Evolutionary conservation across 768 basidiomycete genomes (phyloP).

Genomic region (Trametes cubensis): DNA sequence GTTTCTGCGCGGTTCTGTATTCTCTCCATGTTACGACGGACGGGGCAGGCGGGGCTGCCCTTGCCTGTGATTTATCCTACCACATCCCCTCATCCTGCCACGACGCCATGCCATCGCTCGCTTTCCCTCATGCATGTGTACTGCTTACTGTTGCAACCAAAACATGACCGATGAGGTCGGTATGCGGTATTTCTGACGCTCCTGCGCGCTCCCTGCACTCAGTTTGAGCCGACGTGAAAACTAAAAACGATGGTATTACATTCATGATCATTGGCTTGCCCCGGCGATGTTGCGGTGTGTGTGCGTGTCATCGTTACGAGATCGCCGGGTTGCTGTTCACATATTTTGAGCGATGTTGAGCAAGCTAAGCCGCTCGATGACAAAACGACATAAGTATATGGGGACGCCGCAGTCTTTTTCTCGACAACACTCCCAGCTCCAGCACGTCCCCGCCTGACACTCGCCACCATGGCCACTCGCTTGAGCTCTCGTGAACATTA

Average conservation of each 20-base stretch:
- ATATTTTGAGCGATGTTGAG: too few relatives aligned
- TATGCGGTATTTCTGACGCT: slow-evolving; percentile 25
- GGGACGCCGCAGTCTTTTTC: too few relatives aligned
- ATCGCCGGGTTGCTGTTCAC: too few relatives aligned
- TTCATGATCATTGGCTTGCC: too few relatives aligned
- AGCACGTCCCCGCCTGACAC: background rate
- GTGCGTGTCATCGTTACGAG: too few relatives aligned
- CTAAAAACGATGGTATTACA: too few relatives aligned
- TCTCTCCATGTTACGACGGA: slow-evolving; percentile 20
- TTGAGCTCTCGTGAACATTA: slow-evolving; percentile 36
- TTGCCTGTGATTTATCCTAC: slow-evolving; percentile 2
- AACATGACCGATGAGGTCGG: slow-evolving; percentile 33
- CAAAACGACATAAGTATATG: too few relatives aligned
- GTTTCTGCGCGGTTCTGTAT: slow-evolving; percentile 18
- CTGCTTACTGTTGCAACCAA: slow-evolving; percentile 32
- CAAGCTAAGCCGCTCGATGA: too few relatives aligned
- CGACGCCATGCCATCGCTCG: slow-evolving; percentile 31
- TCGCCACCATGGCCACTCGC: slow-evolving; percentile 27
- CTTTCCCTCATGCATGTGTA: slow-evolving; percentile 34
- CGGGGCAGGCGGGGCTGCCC: slow-evolving; percentile 18
- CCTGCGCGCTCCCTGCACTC: background rate
- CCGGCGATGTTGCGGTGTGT: too few relatives aligned
- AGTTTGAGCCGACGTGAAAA: too few relatives aligned
- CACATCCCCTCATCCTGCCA: slow-evolving; percentile 24
- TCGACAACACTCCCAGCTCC: too few relatives aligned